Conservation (phyloP, 1,139 yeast species). For the Blastobotrys persicus region DNA sequence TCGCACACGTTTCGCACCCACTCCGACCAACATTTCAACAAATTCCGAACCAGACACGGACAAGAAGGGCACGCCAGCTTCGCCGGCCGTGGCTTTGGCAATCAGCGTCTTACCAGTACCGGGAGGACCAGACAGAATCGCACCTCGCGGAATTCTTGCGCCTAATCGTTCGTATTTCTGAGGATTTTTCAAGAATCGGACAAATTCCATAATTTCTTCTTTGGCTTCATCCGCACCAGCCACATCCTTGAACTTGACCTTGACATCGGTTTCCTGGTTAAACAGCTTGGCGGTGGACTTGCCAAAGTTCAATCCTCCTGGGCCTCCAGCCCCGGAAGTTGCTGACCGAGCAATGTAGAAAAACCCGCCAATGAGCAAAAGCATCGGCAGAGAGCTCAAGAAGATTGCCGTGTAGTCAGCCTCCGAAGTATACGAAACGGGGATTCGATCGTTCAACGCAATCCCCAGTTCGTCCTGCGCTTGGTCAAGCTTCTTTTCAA, state of each 20-base stretch:
- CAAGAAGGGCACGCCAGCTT: conserved; percentile 93
- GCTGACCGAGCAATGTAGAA: conserved; percentile 62
- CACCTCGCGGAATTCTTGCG: conserved; percentile 97
- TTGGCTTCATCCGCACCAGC: conserved; percentile 98
- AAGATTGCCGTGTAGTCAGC: conserved; percentile 58
- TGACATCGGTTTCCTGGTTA: conserved; percentile 87
- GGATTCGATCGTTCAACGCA: conserved; percentile 66
- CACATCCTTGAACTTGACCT: conserved; percentile 84
- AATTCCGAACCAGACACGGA: conserved; percentile 97
- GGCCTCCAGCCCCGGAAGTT: conserved; percentile 39
- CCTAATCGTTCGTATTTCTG: conserved; percentile 85
- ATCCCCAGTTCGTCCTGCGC: conserved; percentile 73
- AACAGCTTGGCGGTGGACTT: conserved; percentile 81
- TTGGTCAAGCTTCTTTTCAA: conserved; percentile 76
- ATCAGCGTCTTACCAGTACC: conserved; percentile 97
- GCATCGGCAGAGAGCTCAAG: conserved; percentile 75
- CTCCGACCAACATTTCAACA: conserved; percentile 99
- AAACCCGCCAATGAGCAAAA: conserved; percentile 80
- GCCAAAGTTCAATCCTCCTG: conserved; percentile 56
- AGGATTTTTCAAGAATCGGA: conserved; percentile 87
- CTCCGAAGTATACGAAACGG: conserved; percentile 67
- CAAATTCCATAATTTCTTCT: conserved; percentile 97
- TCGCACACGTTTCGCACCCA: conserved; percentile 96
- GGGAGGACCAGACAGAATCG: conserved; percentile 95
- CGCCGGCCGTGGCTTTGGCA: conserved; percentile 98